Conservation (phyloP, 805 yeast species). For the Saccharomyces paradoxus region DNA sequence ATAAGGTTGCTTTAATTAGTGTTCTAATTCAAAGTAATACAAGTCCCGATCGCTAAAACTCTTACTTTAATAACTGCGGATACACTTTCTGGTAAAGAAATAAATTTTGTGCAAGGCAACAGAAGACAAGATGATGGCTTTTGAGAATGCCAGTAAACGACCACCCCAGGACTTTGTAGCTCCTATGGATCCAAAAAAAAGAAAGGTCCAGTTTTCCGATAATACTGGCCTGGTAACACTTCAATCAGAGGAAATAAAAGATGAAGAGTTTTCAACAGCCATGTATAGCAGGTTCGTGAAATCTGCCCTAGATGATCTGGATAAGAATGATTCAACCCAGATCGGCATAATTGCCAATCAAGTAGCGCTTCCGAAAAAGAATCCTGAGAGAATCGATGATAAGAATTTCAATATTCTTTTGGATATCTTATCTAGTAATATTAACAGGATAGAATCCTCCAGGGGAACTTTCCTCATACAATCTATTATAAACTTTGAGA, state of each 20-base stretch:
- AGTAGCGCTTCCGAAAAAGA: slow-evolving; percentile 43
- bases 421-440: slow-evolving; percentile 50
- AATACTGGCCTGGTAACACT: slow-evolving; percentile 13
- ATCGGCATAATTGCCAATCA: slow-evolving; percentile 55
- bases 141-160: slow-evolving; percentile 24
- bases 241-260: slow-evolving; percentile 8
- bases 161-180: slow-evolving; percentile 8
- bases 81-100: not conserved
- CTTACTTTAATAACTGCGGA: not conserved
- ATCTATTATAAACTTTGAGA: slow-evolving; percentile 49
- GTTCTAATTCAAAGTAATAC: not conserved
- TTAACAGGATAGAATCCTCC: slow-evolving; percentile 54
- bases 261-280: slow-evolving; percentile 27
- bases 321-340: slow-evolving; percentile 48
- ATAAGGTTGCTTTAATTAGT: not conserved
- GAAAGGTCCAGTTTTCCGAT: slow-evolving; percentile 28
- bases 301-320: slow-evolving; percentile 64
- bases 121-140: slow-evolving; percentile 23
- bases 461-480: slow-evolving; percentile 46
- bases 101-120: not conserved
- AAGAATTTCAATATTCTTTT: slow-evolving; percentile 49
- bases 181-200: slow-evolving; percentile 21
- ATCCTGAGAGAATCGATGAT: slow-evolving; percentile 46
- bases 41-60: not conserved
- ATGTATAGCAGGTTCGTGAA: slow-evolving; percentile 42